Conservation (phyloP, 352 stramenopile genomes). For the Pseudoperonospora humuli region DNA sequence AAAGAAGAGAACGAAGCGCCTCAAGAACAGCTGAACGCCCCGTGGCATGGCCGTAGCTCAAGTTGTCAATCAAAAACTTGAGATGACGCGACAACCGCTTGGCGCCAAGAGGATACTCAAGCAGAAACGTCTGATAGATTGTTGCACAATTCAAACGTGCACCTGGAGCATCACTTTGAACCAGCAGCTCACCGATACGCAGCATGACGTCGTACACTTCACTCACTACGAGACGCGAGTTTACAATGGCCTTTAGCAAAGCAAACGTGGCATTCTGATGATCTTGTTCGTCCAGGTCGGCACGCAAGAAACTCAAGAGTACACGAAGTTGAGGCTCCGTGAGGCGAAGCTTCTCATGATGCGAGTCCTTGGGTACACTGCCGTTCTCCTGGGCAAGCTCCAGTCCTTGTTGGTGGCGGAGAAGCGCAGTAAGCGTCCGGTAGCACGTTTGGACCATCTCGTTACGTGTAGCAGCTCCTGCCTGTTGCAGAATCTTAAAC, state of each 20-base stretch:
- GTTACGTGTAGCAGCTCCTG: slow-evolving; percentile 86
- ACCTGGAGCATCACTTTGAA: slow-evolving; percentile 87
- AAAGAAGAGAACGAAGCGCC: slow-evolving; percentile 81
- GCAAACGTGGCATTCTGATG: slow-evolving; percentile 93
- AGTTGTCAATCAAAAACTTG: slow-evolving; percentile 93
- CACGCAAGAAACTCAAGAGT: slow-evolving; percentile 88
- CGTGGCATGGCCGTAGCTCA: slow-evolving; percentile 93
- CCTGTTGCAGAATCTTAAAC: slow-evolving; percentile 88
- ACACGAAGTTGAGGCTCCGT: slow-evolving; percentile 74
- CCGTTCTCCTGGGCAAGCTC: slow-evolving; percentile 24
- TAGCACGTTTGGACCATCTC: slow-evolving; percentile 96
- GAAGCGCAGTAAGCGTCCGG: slow-evolving; percentile 86
- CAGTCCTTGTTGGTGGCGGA: slow-evolving; percentile 46
- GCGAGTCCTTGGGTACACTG: slow-evolving; percentile 11
- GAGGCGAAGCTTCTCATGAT: slow-evolving; percentile 43
- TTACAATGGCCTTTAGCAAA: slow-evolving; percentile 89
- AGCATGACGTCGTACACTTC: slow-evolving; percentile 97
- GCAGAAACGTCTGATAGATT: slow-evolving; percentile 88
- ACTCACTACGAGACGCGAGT: slow-evolving; percentile 86
- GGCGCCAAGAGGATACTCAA: slow-evolving; percentile 93
- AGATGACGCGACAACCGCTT: slow-evolving; percentile 92
- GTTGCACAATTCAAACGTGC: slow-evolving; percentile 74
- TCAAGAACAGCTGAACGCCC: slow-evolving; percentile 89
- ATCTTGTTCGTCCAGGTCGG: slow-evolving; percentile 88
- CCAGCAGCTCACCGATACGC: slow-evolving; percentile 88